Evolutionary conservation across 2,329 filamentous ascomycete species (phyloP).

Genomic region (Exophiala xenobiotica): DNA sequence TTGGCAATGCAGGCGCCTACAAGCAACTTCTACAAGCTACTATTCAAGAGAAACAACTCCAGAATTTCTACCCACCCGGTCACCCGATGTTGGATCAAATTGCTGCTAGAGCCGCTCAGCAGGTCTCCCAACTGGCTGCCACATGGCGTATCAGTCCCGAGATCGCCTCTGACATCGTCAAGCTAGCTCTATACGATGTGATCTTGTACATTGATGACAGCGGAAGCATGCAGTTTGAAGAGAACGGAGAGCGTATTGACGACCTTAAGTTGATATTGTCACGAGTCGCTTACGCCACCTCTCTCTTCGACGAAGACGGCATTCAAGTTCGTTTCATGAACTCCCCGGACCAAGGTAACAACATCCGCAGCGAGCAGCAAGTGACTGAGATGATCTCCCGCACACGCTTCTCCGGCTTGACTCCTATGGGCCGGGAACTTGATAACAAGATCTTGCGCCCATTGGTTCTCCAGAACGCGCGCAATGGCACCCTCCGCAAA

Average conservation of each 20-base stretch:
- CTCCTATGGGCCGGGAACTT: constrained; percentile 64
- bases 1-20: constrained; percentile 54
- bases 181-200: constrained; percentile 62
- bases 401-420: constrained; percentile 65
- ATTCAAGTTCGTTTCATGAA: constrained; percentile 72
- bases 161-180: constrained; percentile 63
- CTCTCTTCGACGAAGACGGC: constrained; percentile 68
- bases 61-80: constrained; percentile 59
- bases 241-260: constrained; percentile 65
- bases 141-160: constrained; percentile 59
- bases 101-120: constrained; percentile 48
- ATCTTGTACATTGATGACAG: constrained; percentile 67
- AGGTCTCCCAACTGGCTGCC: constrained; percentile 56
- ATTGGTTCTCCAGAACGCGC: constrained; percentile 56
- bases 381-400: constrained; percentile 58
- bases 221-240: constrained; percentile 68
- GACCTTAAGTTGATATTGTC: constrained; percentile 64
- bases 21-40: constrained; percentile 56
- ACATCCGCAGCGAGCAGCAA: constrained; percentile 58
- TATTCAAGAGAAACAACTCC: constrained; percentile 61
- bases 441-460: constrained; percentile 63
- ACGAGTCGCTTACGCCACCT: constrained; percentile 63
- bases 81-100: constrained; percentile 53
- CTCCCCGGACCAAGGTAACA: constrained; percentile 53
- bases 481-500: constrained; percentile 57